A percentile compares a stretch with the other conserved stretches of the same genome.
These are phyloP conservation scores for Xylariaceae sp. DNA, from an alignment of 2,329 filamentous ascomycete species.

Conservation along the genomic window DNA sequence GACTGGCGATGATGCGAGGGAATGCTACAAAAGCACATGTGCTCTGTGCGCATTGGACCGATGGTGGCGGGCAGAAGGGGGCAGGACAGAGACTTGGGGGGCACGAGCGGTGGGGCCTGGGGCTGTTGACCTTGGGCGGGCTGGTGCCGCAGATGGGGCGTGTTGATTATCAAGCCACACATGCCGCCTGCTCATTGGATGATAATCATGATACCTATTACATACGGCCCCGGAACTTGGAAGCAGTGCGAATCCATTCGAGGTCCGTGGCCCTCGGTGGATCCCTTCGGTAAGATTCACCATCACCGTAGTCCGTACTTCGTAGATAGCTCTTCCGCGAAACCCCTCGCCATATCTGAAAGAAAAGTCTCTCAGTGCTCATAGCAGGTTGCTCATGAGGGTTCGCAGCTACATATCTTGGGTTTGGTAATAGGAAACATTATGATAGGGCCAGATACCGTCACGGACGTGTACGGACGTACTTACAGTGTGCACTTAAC, in stretches of 20 bases:
- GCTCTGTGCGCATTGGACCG: slow-evolving; percentile 15
- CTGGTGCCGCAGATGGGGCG: neutral
- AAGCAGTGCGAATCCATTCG: neutral
- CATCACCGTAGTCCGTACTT: neutral
- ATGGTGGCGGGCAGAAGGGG: slow-evolving; percentile 7
- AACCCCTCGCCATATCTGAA: neutral
- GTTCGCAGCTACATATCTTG: too few species aligned
- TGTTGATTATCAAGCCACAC: slow-evolving; percentile 16
- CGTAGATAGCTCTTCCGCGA: neutral
- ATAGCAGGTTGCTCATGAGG: too few species aligned
- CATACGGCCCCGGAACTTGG: too few species aligned
- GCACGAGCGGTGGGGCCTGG: slow-evolving; percentile 8
- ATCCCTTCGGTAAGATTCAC: neutral
- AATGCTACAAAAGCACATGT: slow-evolving; percentile 13
- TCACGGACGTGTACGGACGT: too few species aligned
- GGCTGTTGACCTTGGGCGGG: neutral
- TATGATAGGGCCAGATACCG: too few species aligned
- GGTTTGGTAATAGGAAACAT: too few species aligned
- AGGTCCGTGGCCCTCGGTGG: neutral
- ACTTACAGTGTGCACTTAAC: too few species aligned
- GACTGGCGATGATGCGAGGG: slow-evolving; percentile 12
- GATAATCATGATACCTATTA: too few species aligned
- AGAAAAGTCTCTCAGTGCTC: too few species aligned
- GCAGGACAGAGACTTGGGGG: slow-evolving; percentile 2
- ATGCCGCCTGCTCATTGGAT: neutral